Evolutionary conservation across 768 basidiomycete genomes (phyloP).

Genomic region (Calocybe indica): DNA sequence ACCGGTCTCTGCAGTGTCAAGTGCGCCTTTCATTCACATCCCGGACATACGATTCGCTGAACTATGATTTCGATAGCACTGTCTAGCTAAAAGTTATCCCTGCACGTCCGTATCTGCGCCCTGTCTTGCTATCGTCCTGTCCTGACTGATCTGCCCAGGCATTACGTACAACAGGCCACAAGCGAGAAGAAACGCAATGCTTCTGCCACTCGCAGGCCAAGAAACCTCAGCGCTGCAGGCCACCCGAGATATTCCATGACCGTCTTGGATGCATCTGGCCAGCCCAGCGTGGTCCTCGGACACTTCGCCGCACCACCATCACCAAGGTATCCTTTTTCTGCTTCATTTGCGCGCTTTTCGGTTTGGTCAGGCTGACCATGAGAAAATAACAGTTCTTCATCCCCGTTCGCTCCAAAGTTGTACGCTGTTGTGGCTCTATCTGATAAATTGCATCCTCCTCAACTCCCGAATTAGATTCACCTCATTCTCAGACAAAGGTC

Average conservation of each 20-base stretch:
- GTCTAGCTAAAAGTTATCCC: conserved; percentile 80
- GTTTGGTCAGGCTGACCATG: conserved; percentile 12
- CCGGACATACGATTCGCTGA: conserved; percentile 5
- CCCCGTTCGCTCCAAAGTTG: conserved; percentile 33
- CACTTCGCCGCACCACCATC: conserved; percentile 18
- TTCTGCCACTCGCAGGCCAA: conserved; percentile 53
- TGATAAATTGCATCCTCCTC: conserved; percentile 11
- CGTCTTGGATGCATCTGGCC: conserved; percentile 18
- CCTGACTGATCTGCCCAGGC: conserved; percentile 33
- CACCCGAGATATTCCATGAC: conserved; percentile 36
- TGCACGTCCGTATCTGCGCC: conserved; percentile 68
- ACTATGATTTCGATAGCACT: conserved; percentile 47
- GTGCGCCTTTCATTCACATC: conserved; percentile 27
- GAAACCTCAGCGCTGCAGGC: conserved; percentile 46
- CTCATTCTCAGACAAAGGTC: conserved; percentile 22
- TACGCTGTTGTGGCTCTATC: conserved; percentile 18
- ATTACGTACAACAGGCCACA: conserved; percentile 79
- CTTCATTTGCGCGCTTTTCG: conserved; percentile 8
- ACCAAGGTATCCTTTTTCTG: conserved; percentile 13
- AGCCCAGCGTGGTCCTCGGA: conserved; percentile 17
- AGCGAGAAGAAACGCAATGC: conserved; percentile 74
- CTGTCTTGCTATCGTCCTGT: conserved; percentile 9
- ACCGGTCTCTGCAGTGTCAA: conserved; percentile 48
- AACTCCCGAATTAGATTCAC: conserved; percentile 19
- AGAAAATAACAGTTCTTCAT: conserved; percentile 20